A percentile compares a stretch with the other conserved stretches of the same genome.
phyloP scores from a whole-genome alignment of 2,329 filamentous ascomycete genomes.

The Pseudonectria foliicola region DNA sequence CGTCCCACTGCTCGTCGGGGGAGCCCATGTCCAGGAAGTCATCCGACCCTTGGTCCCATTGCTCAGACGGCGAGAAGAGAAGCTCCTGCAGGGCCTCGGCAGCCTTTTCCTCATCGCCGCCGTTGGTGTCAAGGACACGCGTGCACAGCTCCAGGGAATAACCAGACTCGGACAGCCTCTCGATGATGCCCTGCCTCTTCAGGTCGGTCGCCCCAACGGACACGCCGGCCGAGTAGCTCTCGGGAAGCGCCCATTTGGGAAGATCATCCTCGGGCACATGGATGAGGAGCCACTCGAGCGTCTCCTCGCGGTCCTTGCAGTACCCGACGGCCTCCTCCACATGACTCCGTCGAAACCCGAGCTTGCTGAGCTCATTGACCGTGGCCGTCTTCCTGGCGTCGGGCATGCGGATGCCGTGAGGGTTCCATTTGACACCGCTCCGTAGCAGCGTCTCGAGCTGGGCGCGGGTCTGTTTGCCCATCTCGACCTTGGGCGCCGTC shows the following conservation, averaged over 20 bases:
- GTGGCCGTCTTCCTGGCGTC: conserved; percentile 50
- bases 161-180: conserved; percentile 72
- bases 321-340: conserved; percentile 79
- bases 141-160: conserved; percentile 82
- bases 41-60: conserved; percentile 21
- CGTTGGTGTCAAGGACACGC: conserved; percentile 63
- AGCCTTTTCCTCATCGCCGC: conserved; percentile 66
- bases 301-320: conserved; percentile 88
- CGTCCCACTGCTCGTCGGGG: conserved; percentile 66
- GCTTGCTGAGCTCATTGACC: conserved; percentile 64
- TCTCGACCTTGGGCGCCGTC: conserved; percentile 81
- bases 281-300: conserved; percentile 90
- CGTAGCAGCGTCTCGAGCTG: conserved; percentile 76
- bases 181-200: conserved; percentile 72
- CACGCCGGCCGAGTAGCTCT: conserved; percentile 85
- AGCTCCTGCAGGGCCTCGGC: conserved; percentile 69
- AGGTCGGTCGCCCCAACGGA: conserved; percentile 78
- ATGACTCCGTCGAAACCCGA: conserved; percentile 86
- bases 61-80: conserved; percentile 19
- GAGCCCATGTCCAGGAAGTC: conserved; percentile 42
- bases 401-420: conserved; percentile 62
- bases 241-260: conserved; percentile 86
- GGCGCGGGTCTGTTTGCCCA: conserved; percentile 73
- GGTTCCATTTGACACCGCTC: conserved; percentile 79
- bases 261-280: conserved; percentile 96